Percentiles rank a stretch among this genome's conserved stretches.
phyloP scores from a whole-genome alignment of 2,329 filamentous ascomycete species.

The Aquanectria penicillioides region DNA sequence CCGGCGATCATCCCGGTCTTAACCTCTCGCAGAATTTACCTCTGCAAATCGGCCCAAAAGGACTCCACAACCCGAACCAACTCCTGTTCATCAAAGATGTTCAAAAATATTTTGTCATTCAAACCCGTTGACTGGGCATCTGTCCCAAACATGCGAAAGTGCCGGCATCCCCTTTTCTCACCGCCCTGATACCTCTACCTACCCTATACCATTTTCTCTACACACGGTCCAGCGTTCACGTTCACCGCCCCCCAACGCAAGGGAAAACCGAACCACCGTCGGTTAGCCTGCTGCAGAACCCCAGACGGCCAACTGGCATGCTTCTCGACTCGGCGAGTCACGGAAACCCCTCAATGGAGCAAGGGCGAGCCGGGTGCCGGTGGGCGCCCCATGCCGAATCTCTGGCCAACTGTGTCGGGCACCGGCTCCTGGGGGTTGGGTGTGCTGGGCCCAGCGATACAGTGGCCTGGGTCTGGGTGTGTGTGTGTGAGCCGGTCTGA shows the following conservation, averaged over 20 bases:
- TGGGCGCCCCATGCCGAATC: slow-evolving; percentile 17
- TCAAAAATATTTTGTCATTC: slow-evolving; percentile 16
- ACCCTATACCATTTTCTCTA: slow-evolving; percentile 40
- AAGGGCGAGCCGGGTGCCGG: slow-evolving; percentile 23
- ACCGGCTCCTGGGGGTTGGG: slow-evolving; percentile 20
- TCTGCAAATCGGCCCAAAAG: slow-evolving; percentile 5
- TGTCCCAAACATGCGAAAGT: slow-evolving; percentile 17
- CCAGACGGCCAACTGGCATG: slow-evolving; percentile 38
- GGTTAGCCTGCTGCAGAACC: slow-evolving; percentile 36
- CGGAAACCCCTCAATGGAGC: slow-evolving; percentile 22
- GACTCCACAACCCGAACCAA: slow-evolving; percentile 5
- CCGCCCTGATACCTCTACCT: too few species aligned
- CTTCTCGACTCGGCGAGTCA: slow-evolving; percentile 27
- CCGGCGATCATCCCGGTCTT: too few species aligned
- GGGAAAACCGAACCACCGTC: slow-evolving; percentile 27
- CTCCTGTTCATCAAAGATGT: neutral
- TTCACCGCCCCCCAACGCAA: slow-evolving; percentile 35
- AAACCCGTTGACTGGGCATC: slow-evolving; percentile 27
- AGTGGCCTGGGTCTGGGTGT: neutral
- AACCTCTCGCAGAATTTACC: neutral
- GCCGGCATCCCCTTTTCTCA: slow-evolving; percentile 28
- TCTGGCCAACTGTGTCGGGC: slow-evolving; percentile 26
- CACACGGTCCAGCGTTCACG: slow-evolving; percentile 7
- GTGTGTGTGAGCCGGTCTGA: slow-evolving; percentile 26
- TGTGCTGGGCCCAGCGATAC: slow-evolving; percentile 7